These are phyloP conservation scores for Trichoderma koningiopsis DNA, from an alignment of 2,329 filamentous ascomycete genomes.

Conservation along the genomic window DNA sequence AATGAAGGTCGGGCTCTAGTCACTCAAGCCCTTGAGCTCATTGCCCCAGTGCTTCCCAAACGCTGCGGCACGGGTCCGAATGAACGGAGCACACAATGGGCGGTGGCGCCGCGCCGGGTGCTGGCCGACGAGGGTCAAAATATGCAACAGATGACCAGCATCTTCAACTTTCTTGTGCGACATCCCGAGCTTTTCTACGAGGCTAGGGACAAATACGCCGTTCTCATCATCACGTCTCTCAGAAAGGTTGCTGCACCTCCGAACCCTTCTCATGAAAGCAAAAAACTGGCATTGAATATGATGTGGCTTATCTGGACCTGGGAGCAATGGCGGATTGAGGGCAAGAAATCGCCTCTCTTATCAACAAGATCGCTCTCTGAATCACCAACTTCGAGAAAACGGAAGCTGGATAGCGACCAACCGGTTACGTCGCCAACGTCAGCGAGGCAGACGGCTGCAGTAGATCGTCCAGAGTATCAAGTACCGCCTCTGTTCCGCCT, in stretches of 20 bases:
- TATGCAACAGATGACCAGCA: slow-evolving; percentile 91
- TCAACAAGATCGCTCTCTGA: slow-evolving; percentile 53
- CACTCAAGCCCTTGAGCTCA: slow-evolving; percentile 89
- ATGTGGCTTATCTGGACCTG: slow-evolving; percentile 90
- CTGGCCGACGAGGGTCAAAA: slow-evolving; percentile 94
- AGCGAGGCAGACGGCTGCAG: slow-evolving; percentile 42
- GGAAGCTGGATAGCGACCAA: slow-evolving; percentile 69
- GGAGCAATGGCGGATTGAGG: slow-evolving; percentile 81
- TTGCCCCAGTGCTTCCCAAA: slow-evolving; percentile 91
- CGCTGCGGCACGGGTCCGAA: slow-evolving; percentile 68
- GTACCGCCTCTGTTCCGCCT: slow-evolving; percentile 68
- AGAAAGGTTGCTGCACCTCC: slow-evolving; percentile 83
- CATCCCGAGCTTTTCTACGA: slow-evolving; percentile 95
- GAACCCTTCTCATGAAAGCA: slow-evolving; percentile 85
- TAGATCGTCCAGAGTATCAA: slow-evolving; percentile 65
- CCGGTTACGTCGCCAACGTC: slow-evolving; percentile 58
- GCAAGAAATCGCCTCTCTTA: slow-evolving; percentile 43
- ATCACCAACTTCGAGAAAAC: slow-evolving; percentile 74
- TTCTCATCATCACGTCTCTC: slow-evolving; percentile 84
- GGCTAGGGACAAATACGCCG: slow-evolving; percentile 85
- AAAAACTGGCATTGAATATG: slow-evolving; percentile 86
- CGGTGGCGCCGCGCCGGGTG: slow-evolving; percentile 85
- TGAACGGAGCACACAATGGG: slow-evolving; percentile 82
- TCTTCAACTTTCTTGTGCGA: slow-evolving; percentile 93
- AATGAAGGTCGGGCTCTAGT: slow-evolving; percentile 91